A percentile compares a stretch with the other conserved stretches of the same genome.
Evolutionary conservation across 2,329 filamentous ascomycete genomes (phyloP).

Genomic region (Westerdykella sp.): DNA sequence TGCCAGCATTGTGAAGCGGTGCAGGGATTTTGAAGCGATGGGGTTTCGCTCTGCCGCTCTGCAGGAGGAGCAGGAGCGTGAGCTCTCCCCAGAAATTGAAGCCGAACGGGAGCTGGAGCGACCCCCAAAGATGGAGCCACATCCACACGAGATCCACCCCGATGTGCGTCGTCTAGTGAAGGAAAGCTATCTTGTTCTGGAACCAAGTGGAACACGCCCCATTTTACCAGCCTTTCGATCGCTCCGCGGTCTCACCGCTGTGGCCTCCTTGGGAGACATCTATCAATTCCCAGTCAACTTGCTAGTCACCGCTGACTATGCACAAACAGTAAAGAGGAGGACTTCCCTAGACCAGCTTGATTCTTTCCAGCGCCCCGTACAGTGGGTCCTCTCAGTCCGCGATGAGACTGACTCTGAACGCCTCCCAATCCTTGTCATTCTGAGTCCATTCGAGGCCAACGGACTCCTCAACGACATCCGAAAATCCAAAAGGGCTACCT

Average conservation of each 20-base stretch:
- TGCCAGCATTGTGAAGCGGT: slow-evolving; percentile 14
- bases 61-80: slow-evolving; percentile 63
- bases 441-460: slow-evolving; percentile 59
- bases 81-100: slow-evolving; percentile 59
- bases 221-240: slow-evolving; percentile 45
- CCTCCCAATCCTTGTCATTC: slow-evolving; percentile 41
- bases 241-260: slow-evolving; percentile 37
- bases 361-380: slow-evolving; percentile 47
- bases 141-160: slow-evolving; percentile 39
- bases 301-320: slow-evolving; percentile 49
- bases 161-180: slow-evolving; percentile 40
- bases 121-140: slow-evolving; percentile 39
- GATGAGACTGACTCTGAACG: neutral
- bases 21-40: slow-evolving; percentile 20
- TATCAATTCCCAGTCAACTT: slow-evolving; percentile 37
- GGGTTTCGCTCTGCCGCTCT: slow-evolving; percentile 38
- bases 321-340: slow-evolving; percentile 38
- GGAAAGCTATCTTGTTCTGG: slow-evolving; percentile 27
- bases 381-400: slow-evolving; percentile 46
- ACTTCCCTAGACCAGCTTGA: slow-evolving; percentile 28
- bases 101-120: slow-evolving; percentile 52
- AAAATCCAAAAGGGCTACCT: slow-evolving; percentile 25
- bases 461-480: slow-evolving; percentile 41
- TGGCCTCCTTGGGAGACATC: slow-evolving; percentile 30
- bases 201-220: slow-evolving; percentile 4